Percentiles rank a stretch among this genome's conserved stretches.
Conservation (phyloP, 805 yeast species). For the Saccharomycopsis schoenii region DNA sequence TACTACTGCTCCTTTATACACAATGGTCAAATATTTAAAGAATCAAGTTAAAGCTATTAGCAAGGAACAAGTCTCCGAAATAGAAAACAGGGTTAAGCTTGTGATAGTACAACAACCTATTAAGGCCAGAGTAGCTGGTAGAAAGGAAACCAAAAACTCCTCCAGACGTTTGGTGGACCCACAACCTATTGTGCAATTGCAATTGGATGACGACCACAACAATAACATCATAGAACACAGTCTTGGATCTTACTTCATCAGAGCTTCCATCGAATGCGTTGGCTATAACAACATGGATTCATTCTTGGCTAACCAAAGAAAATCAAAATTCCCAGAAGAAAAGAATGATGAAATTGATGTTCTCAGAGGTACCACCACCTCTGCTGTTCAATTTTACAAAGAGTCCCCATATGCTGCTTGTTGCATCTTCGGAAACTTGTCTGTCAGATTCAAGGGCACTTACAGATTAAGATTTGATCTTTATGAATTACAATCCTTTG, state of each 20-base stretch:
- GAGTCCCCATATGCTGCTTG: slow-evolving; percentile 17
- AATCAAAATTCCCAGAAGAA: slow-evolving; percentile 9
- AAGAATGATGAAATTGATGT: slow-evolving; percentile 11
- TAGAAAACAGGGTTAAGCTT: slow-evolving; percentile 5
- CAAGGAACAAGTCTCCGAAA: not conserved
- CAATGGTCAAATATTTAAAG: slow-evolving; percentile 18
- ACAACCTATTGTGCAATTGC: slow-evolving; percentile 18
- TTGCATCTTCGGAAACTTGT: slow-evolving; percentile 16
- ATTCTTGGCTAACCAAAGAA: slow-evolving; percentile 17
- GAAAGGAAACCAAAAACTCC: slow-evolving; percentile 17
- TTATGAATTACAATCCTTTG: slow-evolving; percentile 14
- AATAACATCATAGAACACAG: slow-evolving; percentile 11
- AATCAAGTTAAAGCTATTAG: slow-evolving; percentile 16
- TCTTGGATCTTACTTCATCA: slow-evolving; percentile 16
- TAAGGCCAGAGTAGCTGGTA: slow-evolving; percentile 18
- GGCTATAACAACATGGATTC: slow-evolving; percentile 11
- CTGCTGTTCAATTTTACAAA: slow-evolving; percentile 15
- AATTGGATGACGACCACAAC: slow-evolving; percentile 4
- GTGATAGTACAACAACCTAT: slow-evolving; percentile 19
- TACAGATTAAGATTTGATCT: slow-evolving; percentile 17
- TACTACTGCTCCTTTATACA: not conserved
- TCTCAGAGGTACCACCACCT: slow-evolving; percentile 17
- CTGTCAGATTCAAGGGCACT: slow-evolving; percentile 17
- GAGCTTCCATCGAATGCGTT: slow-evolving; percentile 18
- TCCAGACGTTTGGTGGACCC: slow-evolving; percentile 19